phyloP scores from a whole-genome alignment of 805 yeast species.

The Candida alai region DNA sequence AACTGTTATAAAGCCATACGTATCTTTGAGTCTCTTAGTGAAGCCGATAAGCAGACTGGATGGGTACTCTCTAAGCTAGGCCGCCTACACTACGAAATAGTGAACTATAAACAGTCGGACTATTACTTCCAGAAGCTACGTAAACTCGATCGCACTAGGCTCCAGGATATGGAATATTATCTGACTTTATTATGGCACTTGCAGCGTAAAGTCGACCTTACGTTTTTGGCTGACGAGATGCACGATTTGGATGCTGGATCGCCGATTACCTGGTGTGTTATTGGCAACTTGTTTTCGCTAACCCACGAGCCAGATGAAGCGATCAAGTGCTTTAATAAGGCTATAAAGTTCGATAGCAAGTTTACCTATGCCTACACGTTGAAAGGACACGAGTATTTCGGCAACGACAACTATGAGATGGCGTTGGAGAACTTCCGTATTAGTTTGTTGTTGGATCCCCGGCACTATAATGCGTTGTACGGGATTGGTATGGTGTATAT shows the following conservation, averaged over 20 bases:
- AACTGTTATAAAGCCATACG: conserved; percentile 82
- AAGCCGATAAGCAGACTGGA: conserved; percentile 63
- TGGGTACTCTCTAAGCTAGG: conserved; percentile 84
- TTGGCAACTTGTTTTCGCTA: conserved; percentile 85
- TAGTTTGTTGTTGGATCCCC: conserved; percentile 70
- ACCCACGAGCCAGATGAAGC: conserved; percentile 87
- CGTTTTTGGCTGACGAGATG: conserved; percentile 80
- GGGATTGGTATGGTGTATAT: conserved; percentile 94
- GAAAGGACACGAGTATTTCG: conserved; percentile 87
- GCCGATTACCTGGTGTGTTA: conserved; percentile 87
- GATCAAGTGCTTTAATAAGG: conserved; percentile 77
- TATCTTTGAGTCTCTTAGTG: conserved; percentile 60
- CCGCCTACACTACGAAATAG: conserved; percentile 79
- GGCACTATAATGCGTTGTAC: conserved; percentile 92
- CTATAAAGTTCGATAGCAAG: conserved; percentile 60
- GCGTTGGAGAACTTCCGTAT: conserved; percentile 80
- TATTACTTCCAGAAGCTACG: conserved; percentile 60
- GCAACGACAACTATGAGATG: conserved; percentile 85
- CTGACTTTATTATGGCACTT: conserved; percentile 93
- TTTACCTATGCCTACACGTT: conserved; percentile 89
- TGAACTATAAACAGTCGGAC: conserved; percentile 76
- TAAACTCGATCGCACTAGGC: conserved; percentile 67
- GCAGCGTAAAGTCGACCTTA: conserved; percentile 71
- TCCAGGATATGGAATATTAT: conserved; percentile 85
- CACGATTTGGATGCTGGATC: conserved; percentile 58